Evolutionary conservation across 2,329 filamentous ascomycete genomes (phyloP).

Genomic region (Colletotrichum falcatum): DNA sequence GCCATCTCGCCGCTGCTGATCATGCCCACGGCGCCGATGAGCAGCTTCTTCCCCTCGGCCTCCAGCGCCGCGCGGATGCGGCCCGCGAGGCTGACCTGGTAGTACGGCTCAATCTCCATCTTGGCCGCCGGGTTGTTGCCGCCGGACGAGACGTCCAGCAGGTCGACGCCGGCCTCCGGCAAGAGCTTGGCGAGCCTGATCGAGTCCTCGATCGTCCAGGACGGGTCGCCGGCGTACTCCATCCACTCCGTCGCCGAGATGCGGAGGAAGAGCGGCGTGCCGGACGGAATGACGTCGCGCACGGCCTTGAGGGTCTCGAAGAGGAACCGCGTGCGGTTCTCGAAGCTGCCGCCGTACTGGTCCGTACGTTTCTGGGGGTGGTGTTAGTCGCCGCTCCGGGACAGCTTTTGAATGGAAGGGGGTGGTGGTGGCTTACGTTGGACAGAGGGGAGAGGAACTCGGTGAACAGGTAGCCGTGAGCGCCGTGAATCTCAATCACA

Average conservation of each 20-base stretch:
- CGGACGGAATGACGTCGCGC: conserved; percentile 63
- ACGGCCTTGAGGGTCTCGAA: conserved; percentile 65
- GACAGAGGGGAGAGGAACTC: conserved; percentile 72
- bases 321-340: conserved; percentile 74
- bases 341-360: conserved; percentile 73
- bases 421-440: conserved; percentile 57
- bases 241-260: conserved; percentile 75
- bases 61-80: conserved; percentile 75
- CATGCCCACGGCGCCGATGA: conserved; percentile 80
- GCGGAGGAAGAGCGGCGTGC: conserved; percentile 68
- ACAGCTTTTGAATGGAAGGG: not conserved
- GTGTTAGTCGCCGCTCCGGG: not conserved
- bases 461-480: conserved; percentile 75
- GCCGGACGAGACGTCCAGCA: conserved; percentile 84
- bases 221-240: conserved; percentile 58
- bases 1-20: conserved; percentile 79
- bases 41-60: conserved; percentile 61
- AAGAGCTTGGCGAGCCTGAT: conserved; percentile 77
- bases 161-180: conserved; percentile 79
- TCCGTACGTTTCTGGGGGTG: conserved; percentile 65
- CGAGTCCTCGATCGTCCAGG: conserved; percentile 78
- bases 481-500: conserved; percentile 75
- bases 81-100: conserved; percentile 80
- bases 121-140: conserved; percentile 75
- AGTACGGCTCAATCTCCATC: conserved; percentile 71